These are phyloP conservation scores for Fusarium devonianum DNA, from an alignment of 2,329 filamentous ascomycete genomes.

Conservation along the genomic window DNA sequence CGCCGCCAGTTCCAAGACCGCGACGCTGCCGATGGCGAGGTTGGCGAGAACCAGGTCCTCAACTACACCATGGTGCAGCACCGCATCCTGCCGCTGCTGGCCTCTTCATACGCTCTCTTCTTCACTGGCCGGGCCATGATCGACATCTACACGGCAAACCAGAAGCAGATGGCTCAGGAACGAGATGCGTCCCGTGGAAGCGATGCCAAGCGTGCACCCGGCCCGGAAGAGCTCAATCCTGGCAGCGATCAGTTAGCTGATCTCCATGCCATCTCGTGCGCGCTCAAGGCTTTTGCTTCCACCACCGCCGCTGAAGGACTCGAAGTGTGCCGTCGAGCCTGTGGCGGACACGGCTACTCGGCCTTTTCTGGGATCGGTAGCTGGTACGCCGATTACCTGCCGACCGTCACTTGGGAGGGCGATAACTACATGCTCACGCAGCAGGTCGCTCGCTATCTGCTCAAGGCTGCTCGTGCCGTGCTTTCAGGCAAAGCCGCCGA, in stretches of 20 bases:
- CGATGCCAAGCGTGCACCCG: conserved; percentile 61
- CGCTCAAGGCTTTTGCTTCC: conserved; percentile 76
- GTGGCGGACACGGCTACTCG: conserved; percentile 79
- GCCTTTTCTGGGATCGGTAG: conserved; percentile 78
- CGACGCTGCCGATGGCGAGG: conserved; percentile 64
- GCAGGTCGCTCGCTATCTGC: conserved; percentile 77
- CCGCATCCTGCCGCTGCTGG: conserved; percentile 74
- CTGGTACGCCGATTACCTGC: conserved; percentile 79
- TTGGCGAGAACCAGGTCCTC: conserved; percentile 75
- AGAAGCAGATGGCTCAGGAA: conserved; percentile 65
- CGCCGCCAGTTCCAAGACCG: conserved; percentile 81
- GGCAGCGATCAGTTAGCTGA: conserved; percentile 75
- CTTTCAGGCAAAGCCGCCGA: conserved; percentile 63
- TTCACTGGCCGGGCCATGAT: conserved; percentile 83
- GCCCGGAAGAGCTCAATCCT: conserved; percentile 69
- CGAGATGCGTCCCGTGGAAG: conserved; percentile 49
- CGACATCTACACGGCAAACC: conserved; percentile 74
- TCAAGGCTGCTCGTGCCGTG: conserved; percentile 77
- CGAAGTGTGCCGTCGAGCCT: conserved; percentile 76
- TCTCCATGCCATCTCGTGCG: conserved; percentile 78
- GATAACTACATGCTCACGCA: conserved; percentile 86
- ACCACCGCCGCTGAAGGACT: conserved; percentile 77
- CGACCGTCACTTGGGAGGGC: conserved; percentile 75
- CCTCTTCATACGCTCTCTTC: conserved; percentile 78
- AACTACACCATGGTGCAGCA: conserved; percentile 86